Percentiles rank a stretch among this genome's conserved stretches.
Evolutionary conservation across 2,329 filamentous ascomycete species (phyloP).

Genomic region (Claviceps sp.): DNA sequence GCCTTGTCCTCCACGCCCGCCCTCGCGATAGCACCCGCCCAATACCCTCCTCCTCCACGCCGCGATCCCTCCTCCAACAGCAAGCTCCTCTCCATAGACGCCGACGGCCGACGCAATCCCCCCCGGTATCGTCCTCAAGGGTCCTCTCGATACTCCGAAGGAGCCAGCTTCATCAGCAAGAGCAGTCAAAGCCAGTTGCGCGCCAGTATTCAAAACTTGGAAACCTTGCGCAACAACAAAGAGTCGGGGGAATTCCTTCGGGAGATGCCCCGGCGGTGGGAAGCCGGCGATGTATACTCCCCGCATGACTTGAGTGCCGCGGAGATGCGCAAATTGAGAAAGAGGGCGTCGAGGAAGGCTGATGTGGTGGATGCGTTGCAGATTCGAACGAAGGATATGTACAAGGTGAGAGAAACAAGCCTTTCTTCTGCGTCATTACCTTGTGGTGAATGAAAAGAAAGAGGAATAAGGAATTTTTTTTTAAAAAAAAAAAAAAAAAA

Average conservation of each 20-base stretch:
- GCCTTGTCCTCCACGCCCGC: slow-evolving; percentile 19
- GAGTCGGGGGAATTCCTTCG: slow-evolving; percentile 39
- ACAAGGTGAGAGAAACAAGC: slow-evolving; percentile 50
- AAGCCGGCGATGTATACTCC: slow-evolving; percentile 72
- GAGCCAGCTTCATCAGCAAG: slow-evolving; percentile 17
- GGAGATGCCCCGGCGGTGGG: slow-evolving; percentile 60
- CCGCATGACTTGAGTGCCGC: slow-evolving; percentile 70
- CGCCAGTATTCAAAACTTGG: slow-evolving; percentile 18
- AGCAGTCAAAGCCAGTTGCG: slow-evolving; percentile 12
- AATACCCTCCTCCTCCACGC: slow-evolving; percentile 10
- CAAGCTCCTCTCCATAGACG: slow-evolving; percentile 12
- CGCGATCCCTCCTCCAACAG: slow-evolving; percentile 10
- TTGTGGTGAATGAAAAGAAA: background rate
- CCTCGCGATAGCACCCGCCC: slow-evolving; percentile 12
- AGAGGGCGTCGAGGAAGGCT: slow-evolving; percentile 37
- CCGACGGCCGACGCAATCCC: slow-evolving; percentile 9
- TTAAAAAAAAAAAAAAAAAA: too few relatives aligned
- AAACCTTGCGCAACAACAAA: slow-evolving; percentile 22
- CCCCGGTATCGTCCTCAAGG: background rate
- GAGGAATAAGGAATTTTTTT: background rate
- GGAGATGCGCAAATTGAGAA: slow-evolving; percentile 74
- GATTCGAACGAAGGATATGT: slow-evolving; percentile 70
- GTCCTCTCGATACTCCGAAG: slow-evolving; percentile 11
- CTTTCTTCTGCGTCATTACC: too few relatives aligned
- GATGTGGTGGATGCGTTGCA: slow-evolving; percentile 74